Evolutionary conservation across 1,139 yeast species (phyloP).

Genomic region (Saccharomycopsis crataegensis): DNA sequence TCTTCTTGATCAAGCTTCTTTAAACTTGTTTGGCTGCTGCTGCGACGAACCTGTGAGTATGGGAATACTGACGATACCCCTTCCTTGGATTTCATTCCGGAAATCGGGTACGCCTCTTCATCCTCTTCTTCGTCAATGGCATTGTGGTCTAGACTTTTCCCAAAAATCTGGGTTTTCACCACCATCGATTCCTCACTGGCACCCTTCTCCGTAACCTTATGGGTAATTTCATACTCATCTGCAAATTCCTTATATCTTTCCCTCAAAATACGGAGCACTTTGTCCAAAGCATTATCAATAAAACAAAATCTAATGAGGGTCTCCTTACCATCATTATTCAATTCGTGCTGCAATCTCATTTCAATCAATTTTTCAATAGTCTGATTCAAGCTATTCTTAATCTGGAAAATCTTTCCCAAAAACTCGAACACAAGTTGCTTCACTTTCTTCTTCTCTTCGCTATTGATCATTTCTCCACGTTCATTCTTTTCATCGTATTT

Average conservation of each 20-base stretch:
- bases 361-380: constrained; percentile 52
- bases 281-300: constrained; percentile 62
- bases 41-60: too few relatives aligned
- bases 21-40: constrained; percentile 4
- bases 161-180: neutral
- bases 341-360: constrained; percentile 44
- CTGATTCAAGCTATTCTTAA: constrained; percentile 41
- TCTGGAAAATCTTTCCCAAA: constrained; percentile 35
- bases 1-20: constrained; percentile 16
- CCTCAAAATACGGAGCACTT: constrained; percentile 50
- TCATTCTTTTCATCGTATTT: constrained; percentile 9
- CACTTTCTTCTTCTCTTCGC: constrained; percentile 25
- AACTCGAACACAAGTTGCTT: constrained; percentile 31
- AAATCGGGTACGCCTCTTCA: neutral
- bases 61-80: neutral
- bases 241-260: constrained; percentile 20
- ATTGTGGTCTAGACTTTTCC: neutral
- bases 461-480: neutral
- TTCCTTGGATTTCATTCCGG: neutral
- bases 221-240: constrained; percentile 1
- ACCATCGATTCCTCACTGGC: neutral
- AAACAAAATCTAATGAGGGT: constrained; percentile 60
- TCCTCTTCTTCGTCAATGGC: constrained; percentile 5
- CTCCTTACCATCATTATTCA: constrained; percentile 65
- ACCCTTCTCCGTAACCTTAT: neutral